Evolutionary conservation across 2,329 filamentous ascomycete genomes (phyloP).

Genomic region (Colletotrichum sp.): DNA sequence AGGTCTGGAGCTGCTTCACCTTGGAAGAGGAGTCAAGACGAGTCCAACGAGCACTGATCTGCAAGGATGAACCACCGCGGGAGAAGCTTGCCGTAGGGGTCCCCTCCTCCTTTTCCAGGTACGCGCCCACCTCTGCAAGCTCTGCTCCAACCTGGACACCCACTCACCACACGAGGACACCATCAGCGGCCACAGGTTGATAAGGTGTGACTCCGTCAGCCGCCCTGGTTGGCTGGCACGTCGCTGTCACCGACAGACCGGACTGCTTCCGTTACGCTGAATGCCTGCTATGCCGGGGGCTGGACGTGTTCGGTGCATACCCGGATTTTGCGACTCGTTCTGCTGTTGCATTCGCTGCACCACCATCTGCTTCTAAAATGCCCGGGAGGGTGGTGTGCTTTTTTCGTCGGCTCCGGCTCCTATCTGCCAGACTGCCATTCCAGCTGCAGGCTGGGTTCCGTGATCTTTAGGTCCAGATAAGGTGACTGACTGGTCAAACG

Average conservation of each 20-base stretch:
- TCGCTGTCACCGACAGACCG: slow-evolving; percentile 12
- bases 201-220: not conserved
- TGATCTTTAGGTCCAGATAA: not conserved
- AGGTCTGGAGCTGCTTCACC: not conserved
- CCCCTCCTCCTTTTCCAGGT: slow-evolving; percentile 14
- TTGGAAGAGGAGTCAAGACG: not conserved
- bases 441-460: slow-evolving; percentile 1
- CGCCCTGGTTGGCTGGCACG: slow-evolving; percentile 13
- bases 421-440: not conserved
- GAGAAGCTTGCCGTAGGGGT: not conserved
- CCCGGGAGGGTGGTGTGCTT: not conserved
- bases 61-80: not conserved
- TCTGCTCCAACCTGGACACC: not conserved
- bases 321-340: not conserved
- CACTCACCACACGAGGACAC: slow-evolving; percentile 10
- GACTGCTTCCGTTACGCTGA: not conserved
- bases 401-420: not conserved
- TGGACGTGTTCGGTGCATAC: slow-evolving; percentile 7
- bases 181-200: not conserved
- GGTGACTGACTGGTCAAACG: not conserved
- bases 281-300: not conserved
- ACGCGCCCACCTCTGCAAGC: not conserved
- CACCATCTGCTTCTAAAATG: slow-evolving; percentile 1
- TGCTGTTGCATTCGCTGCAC: not conserved
- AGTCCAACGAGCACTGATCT: not conserved